Evolutionary conservation across 768 basidiomycete species (phyloP).

Genomic region (Calocera viscosa): DNA sequence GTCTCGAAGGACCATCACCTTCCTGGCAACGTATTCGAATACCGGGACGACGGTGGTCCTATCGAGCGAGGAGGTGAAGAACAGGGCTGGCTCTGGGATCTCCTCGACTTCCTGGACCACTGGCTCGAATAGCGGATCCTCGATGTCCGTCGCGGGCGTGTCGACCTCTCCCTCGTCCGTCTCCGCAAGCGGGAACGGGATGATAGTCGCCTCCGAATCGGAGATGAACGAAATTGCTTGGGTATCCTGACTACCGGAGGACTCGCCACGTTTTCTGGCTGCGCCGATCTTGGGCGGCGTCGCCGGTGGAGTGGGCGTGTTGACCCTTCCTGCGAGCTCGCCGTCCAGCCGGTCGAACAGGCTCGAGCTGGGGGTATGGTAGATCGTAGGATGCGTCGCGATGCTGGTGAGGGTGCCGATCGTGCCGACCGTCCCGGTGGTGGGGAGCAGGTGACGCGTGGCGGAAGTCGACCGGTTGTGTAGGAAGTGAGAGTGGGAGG

Average conservation of each 20-base stretch:
- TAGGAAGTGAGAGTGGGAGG: constrained; percentile 4
- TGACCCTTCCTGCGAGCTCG: neutral
- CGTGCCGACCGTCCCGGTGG: constrained; percentile 32
- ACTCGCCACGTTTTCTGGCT: neutral
- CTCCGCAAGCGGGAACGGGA: neutral
- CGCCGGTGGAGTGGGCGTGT: neutral
- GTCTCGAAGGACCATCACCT: neutral
- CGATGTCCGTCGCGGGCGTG: neutral
- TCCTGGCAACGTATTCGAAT: neutral
- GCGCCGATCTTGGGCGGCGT: neutral
- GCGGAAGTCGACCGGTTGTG: constrained; percentile 10
- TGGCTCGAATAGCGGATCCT: neutral
- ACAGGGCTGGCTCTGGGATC: neutral
- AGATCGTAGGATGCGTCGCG: constrained; percentile 47
- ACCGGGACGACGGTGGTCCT: neutral
- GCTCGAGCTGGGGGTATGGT: constrained; percentile 73
- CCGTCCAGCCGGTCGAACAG: constrained; percentile 36
- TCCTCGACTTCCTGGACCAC: neutral
- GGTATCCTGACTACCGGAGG: neutral
- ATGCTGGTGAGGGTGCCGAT: constrained; percentile 46
- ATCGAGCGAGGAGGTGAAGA: neutral
- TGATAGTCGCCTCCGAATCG: neutral
- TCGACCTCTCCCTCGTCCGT: neutral
- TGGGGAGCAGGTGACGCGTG: constrained; percentile 31
- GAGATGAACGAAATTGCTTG: neutral